These are phyloP conservation scores for Tetragonia tetragonoides DNA, from an alignment of 148 eudicot genomes.

Conservation along the genomic window DNA sequence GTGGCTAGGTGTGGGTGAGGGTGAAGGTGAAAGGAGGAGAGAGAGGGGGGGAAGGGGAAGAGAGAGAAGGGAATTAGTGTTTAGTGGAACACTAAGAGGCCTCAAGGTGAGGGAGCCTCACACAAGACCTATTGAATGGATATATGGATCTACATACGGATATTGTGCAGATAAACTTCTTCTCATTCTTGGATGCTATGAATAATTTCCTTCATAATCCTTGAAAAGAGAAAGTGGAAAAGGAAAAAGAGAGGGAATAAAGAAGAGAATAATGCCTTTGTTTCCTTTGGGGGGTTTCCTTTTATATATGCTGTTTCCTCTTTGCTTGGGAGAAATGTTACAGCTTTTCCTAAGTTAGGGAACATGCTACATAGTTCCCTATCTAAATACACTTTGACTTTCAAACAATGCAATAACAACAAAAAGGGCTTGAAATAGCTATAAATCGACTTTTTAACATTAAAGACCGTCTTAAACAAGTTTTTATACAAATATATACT, in stretches of 20 bases:
- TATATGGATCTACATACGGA: not conserved
- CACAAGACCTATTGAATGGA: not conserved
- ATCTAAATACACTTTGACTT: no score
- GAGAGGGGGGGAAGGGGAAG: no score
- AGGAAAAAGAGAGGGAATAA: slow-evolving; percentile 17
- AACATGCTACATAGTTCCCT: not conserved
- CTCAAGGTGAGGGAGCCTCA: no score
- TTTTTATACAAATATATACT: no score
- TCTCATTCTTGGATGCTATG: not conserved
- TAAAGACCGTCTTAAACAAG: no score
- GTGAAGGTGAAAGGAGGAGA: no score
- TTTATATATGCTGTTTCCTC: slow-evolving; percentile 9
- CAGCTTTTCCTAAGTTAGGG: slow-evolving; percentile 8
- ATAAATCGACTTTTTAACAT: no score
- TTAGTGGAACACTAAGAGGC: no score
- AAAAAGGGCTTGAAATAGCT: no score
- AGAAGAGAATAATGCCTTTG: slow-evolving; percentile 28
- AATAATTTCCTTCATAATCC: not conserved
- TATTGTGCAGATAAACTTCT: not conserved
- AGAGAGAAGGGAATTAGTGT: no score
- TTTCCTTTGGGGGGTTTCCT: slow-evolving; percentile 24
- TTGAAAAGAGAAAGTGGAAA: slow-evolving; percentile 8
- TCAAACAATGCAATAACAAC: no score
- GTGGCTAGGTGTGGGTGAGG: no score
- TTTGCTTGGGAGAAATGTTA: not conserved